phyloP scores from a whole-genome alignment of 2,329 filamentous ascomycete species.

The Curvularia sp. region DNA sequence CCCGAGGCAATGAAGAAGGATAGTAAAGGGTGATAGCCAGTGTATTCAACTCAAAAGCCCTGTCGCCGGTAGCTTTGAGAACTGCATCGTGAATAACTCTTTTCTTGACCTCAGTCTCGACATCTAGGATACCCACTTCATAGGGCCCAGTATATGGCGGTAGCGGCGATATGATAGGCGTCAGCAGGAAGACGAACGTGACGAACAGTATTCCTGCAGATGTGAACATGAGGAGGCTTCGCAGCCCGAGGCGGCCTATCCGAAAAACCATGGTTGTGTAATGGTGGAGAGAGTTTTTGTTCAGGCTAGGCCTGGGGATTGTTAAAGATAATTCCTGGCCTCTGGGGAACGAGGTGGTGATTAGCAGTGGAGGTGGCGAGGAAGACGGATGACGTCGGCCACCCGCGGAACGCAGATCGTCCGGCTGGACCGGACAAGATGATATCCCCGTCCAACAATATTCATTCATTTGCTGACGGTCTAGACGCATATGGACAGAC shows the following conservation, averaged over 20 bases:
- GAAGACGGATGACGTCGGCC: conserved; percentile 26
- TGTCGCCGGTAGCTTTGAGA: conserved; percentile 49
- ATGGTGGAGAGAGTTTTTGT: not conserved
- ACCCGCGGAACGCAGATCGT: not conserved
- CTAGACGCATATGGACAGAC: not conserved
- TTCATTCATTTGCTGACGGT: not conserved
- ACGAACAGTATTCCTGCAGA: conserved; percentile 43
- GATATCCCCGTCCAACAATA: not conserved
- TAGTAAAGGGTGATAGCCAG: conserved; percentile 57
- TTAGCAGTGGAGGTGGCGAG: not conserved
- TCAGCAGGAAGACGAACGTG: conserved; percentile 50
- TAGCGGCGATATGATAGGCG: conserved; percentile 52
- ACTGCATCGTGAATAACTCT: conserved; percentile 47
- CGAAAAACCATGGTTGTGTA: conserved; percentile 31
- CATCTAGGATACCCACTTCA: conserved; percentile 54
- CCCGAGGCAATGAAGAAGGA: conserved; percentile 43
- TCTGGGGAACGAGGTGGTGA: not conserved
- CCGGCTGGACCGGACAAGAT: not conserved
- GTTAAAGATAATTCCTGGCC: not conserved
- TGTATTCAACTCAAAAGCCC: conserved; percentile 54
- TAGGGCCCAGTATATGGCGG: conserved; percentile 53
- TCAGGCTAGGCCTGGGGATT: not conserved
- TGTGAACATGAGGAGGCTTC: conserved; percentile 34
- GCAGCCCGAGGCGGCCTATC: conserved; percentile 32
- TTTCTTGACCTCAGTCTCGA: conserved; percentile 51